Percentiles rank a stretch among this genome's conserved stretches.
phyloP scores from a whole-genome alignment of 345 rosid genomes.

The Gossypium longicalyx region DNA sequence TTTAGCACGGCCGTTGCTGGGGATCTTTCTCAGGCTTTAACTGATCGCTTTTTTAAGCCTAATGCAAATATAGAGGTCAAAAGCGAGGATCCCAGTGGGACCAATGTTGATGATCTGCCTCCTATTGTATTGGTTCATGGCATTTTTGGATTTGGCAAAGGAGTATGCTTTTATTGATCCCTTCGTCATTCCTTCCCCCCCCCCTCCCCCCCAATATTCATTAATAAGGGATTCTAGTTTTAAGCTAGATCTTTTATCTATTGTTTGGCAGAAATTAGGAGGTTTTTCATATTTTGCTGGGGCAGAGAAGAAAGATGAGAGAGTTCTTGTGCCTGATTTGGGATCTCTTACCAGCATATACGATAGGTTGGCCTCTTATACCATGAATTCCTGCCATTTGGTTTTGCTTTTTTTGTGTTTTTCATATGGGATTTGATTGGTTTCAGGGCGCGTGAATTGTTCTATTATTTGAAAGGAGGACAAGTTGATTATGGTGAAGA shows the following conservation, averaged over 20 bases:
- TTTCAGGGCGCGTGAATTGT: constrained; percentile 90
- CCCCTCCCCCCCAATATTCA: neutral
- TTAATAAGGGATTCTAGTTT: neutral
- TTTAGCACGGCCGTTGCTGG: constrained; percentile 91
- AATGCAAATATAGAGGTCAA: constrained; percentile 36
- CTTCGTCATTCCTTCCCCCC: neutral
- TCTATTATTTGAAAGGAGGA: constrained; percentile 94
- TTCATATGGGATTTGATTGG: constrained; percentile 17
- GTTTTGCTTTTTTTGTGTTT: neutral
- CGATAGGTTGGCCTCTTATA: constrained; percentile 52
- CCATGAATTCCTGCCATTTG: neutral
- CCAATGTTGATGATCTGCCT: constrained; percentile 42
- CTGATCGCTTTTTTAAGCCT: constrained; percentile 46
- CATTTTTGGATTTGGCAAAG: constrained; percentile 98
- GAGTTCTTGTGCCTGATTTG: constrained; percentile 95
- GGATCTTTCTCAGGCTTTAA: constrained; percentile 59
- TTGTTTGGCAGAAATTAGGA: constrained; percentile 57
- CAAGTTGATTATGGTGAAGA: constrained; percentile 90
- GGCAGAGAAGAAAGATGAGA: constrained; percentile 94
- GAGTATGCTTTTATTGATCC: constrained; percentile 37
- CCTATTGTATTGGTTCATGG: constrained; percentile 97
- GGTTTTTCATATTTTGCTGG: constrained; percentile 95
- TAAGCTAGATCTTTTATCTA: constrained; percentile 2
- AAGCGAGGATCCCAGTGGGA: constrained; percentile 25
- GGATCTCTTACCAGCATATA: constrained; percentile 90